phyloP scores from a whole-genome alignment of 345 rosid species.

The Durio zibethinus region DNA sequence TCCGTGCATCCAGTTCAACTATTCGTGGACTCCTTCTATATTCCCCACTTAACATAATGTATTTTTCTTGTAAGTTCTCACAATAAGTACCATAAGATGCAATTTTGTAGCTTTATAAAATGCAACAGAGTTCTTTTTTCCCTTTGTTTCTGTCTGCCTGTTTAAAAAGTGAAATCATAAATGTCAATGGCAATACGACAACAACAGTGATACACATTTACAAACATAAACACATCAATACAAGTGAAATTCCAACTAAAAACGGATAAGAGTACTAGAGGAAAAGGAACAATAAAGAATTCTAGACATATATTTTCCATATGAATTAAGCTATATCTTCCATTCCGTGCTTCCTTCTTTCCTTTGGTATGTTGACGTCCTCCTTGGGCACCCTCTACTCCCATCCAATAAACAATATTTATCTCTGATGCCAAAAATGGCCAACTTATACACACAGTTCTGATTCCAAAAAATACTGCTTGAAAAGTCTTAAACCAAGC shows the following conservation, averaged over 20 bases:
- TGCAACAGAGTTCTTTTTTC: not conserved
- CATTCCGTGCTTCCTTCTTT: slow-evolving; percentile 2
- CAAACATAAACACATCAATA: not conserved
- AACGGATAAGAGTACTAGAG: not conserved
- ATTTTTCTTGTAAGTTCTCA: not conserved
- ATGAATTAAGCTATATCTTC: not conserved
- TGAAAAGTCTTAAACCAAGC: slow-evolving; percentile 10
- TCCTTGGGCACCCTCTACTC: not conserved
- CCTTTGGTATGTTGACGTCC: not conserved
- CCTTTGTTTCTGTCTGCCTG: slow-evolving; percentile 1
- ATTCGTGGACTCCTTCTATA: slow-evolving; percentile 24
- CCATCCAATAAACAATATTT: not conserved
- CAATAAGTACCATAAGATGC: not conserved
- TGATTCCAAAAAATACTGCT: not conserved
- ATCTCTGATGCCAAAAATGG: not conserved
- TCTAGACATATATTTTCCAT: not conserved
- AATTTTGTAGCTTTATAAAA: slow-evolving; percentile 11
- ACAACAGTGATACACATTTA: not conserved
- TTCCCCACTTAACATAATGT: slow-evolving; percentile 14
- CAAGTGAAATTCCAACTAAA: not conserved
- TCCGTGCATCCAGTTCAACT: slow-evolving; percentile 23
- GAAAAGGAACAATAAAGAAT: not conserved
- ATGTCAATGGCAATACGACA: not conserved
- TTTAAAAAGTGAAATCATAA: slow-evolving; percentile 10
- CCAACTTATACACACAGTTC: not conserved